Base-by-base conservation (phyloP, 441 rosid genomes). In the Flueggea neowawraea region DNA sequence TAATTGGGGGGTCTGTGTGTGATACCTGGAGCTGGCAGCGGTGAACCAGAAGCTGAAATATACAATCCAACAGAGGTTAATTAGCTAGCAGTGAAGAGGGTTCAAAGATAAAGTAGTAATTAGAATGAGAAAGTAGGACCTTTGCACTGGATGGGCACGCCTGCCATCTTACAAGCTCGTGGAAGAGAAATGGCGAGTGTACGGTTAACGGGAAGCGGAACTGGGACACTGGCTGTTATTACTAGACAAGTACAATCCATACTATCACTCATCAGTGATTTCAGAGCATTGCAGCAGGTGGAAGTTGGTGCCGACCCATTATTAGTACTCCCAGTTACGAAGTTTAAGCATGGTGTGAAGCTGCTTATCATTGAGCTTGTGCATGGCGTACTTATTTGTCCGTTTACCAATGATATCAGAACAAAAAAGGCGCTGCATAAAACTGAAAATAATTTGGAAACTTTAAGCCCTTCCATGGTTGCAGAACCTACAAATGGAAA, bases 331-430 rank as follows among this genome's bases (percentile, higher is more conserved):
- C 98, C 96, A 0, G 98, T 89, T 44, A 89, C 41, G 63, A 77
- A 92, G 63, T 81, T 89, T 58, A 88, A 55, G 80, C 95, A 92
- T 6, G 96, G 98, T 2, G 96, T 79, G 81, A 92, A 92, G 68
- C 61, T 81, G 54, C 87, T 59, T 75, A 89, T 79, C 95, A 84
- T 74, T 48, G 95, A 82, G 47, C 76, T 16, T 43, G 89, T 83
- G 84, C 98, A 89, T 9, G 96, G 90, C 9, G 93, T 86, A 57
- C 68, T 82, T 47, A 89, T 80, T 63, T 83, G 93, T 55, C 83
- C 90, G 6, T 61, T 58, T 32, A 74, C 79, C 28, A 82, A 72
- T 50, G 74, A 16, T 28, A 80, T 52, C 0, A 58, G 4, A 16
- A 73, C 16, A 55, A 57, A 11, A 14, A 36, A 4, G 0, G 55